Percentiles rank a stretch among this genome's conserved stretches.
phyloP scores from a whole-genome alignment of 345 rosid genomes.

The Noccaea caerulescens region DNA sequence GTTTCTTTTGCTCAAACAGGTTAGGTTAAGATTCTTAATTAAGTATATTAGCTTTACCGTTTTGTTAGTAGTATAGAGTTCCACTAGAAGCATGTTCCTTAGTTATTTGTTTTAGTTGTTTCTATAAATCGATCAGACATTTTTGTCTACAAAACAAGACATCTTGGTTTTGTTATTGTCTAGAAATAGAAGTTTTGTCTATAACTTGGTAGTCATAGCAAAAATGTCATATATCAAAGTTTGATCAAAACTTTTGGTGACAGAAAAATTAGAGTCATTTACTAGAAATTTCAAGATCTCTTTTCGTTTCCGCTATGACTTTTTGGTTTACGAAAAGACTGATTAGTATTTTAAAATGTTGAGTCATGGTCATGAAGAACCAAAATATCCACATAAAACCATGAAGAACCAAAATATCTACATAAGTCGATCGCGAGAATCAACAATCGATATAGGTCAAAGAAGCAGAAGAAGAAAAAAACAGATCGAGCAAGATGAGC shows the following conservation, averaged over 20 bases:
- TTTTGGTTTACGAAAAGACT: conserved; percentile 26
- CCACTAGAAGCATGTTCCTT: not conserved
- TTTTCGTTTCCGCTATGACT: conserved; percentile 21
- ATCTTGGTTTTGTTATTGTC: conserved; percentile 19
- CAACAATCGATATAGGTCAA: no score
- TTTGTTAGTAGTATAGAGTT: not conserved
- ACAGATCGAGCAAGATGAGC: no score
- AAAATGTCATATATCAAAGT: not conserved
- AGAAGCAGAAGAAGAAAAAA: no score
- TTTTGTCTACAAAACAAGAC: not conserved
- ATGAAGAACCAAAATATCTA: no score
- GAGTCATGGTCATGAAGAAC: conserved; percentile 24
- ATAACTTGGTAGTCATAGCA: not conserved
- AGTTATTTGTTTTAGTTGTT: not conserved
- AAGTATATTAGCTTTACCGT: not conserved
- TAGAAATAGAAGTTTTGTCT: conserved; percentile 11
- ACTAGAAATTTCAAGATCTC: conserved; percentile 1
- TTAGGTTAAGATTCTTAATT: conserved; percentile 17
- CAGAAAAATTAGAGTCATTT: not conserved
- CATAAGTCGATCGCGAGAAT: no score
- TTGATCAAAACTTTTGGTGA: not conserved
- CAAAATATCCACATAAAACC: conserved; percentile 16
- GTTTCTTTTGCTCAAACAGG: not conserved
- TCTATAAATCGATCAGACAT: conserved; percentile 11
- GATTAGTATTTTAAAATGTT: conserved; percentile 2